Evolutionary conservation across 306 rosid genomes (phyloP), one percentile per base, ranked within the genome.

Genomic region (Begonia fuchsioides): DNA sequence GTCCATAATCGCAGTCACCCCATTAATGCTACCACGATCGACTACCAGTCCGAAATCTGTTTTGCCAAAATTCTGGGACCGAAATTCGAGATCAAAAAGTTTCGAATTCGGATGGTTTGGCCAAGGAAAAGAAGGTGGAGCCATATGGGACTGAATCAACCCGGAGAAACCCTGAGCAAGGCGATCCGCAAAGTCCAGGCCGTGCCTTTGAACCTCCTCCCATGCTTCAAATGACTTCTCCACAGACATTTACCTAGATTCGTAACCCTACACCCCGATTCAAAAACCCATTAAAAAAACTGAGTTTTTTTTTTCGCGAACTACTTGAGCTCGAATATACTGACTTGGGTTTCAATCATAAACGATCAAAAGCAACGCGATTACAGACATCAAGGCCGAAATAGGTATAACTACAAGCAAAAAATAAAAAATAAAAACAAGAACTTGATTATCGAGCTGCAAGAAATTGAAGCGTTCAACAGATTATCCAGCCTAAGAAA

Each of bases 201-300:
- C 95, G 44, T 90, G 95, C 13, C 98, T 76, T 54, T 90, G 98
- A 50, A 90, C 87, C 68, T 90, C 98, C 69, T 90, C 98, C 98
- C 98, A 90, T 8, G 95, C 87, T 40, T 90, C 94, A 12, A 90
- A 81, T 20, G 98, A 75, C 64, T 94, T 75, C 61, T 90, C 97
- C 5, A 79, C 84, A 48, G 95, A 81, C 97, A 88, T 78, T 8
- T 15, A 53, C 16, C 32, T 51, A 48, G 45, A 53, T 15, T 10
- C 18, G 32, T 52, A 49, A 49, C 43, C 58, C 15, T 52, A 41
- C 11, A 13, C n/a, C 32, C 44, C 41, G 10, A 38, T 17, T 54
- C 51, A 19, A 56, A 43, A 26, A 65, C 53, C 64, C 84, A 70
- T 72, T 45, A 16, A 55, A 1, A 17, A 17, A 9, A 35, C 47